Conservation (phyloP, 805 yeast genomes). For the Hyphopichia homilentoma region DNA sequence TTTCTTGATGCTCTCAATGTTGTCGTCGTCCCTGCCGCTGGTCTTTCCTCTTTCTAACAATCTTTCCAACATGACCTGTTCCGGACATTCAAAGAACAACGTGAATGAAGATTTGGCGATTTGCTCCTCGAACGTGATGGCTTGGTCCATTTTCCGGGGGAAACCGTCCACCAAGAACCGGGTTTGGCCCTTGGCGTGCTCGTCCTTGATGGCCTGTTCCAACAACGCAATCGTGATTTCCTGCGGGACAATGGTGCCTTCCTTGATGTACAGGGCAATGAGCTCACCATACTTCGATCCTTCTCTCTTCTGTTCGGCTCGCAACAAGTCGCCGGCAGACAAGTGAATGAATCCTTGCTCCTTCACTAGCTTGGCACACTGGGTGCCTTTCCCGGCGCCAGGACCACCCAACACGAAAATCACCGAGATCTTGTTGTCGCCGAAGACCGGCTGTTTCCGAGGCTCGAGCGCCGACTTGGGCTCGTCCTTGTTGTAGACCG, state of each 20-base stretch:
- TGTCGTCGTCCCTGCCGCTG: slow-evolving; percentile 91
- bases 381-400: slow-evolving; percentile 98
- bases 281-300: slow-evolving; percentile 84
- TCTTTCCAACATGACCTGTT: slow-evolving; percentile 76
- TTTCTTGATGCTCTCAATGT: slow-evolving; percentile 84
- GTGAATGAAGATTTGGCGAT: slow-evolving; percentile 68
- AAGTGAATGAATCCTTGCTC: slow-evolving; percentile 83
- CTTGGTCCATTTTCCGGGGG: slow-evolving; percentile 99
- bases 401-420: slow-evolving; percentile 96
- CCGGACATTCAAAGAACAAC: slow-evolving; percentile 79
- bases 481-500: slow-evolving; percentile 34
- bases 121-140: slow-evolving; percentile 81
- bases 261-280: slow-evolving; percentile 78
- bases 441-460: slow-evolving; percentile 35
- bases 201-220: slow-evolving; percentile 69
- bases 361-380: slow-evolving; percentile 78
- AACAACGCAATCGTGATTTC: slow-evolving; percentile 81
- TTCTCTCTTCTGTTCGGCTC: slow-evolving; percentile 84
- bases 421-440: slow-evolving; percentile 67
- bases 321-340: slow-evolving; percentile 92
- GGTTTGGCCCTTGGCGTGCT: slow-evolving; percentile 44
- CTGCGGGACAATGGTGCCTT: slow-evolving; percentile 92
- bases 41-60: slow-evolving; percentile 90
- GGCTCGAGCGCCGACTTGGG: slow-evolving; percentile 48
- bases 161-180: slow-evolving; percentile 90